Conservation (phyloP, 1,284 basidiomycete species). For the Flammula alnicola region DNA sequence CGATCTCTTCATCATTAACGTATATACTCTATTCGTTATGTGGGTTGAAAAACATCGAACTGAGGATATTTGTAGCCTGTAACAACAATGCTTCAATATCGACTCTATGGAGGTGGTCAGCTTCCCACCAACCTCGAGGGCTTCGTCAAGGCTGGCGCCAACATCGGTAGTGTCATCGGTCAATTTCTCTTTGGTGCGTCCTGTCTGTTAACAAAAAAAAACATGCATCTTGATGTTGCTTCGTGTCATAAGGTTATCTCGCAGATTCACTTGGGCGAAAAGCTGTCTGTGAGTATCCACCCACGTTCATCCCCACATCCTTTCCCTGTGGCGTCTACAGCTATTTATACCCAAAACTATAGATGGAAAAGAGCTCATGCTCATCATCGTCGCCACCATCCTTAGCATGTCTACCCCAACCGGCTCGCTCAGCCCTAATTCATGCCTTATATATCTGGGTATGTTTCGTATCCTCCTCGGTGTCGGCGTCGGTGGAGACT, state of each 20-base stretch:
- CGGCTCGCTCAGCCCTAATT: conserved; percentile 45
- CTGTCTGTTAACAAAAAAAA: neutral
- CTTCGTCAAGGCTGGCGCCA: conserved; percentile 69
- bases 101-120: conserved; percentile 58
- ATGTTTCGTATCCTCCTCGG: conserved; percentile 76
- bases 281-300: conserved; percentile 57
- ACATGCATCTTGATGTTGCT: neutral
- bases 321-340: neutral
- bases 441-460: conserved; percentile 61
- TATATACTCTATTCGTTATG: conserved; percentile 30
- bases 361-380: conserved; percentile 81
- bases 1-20: conserved; percentile 81
- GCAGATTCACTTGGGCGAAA: conserved; percentile 74
- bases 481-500: conserved; percentile 82
- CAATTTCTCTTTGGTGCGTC: conserved; percentile 67
- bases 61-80: conserved; percentile 54
- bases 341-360: too few species aligned
- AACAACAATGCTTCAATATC: conserved; percentile 76
- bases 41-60: neutral
- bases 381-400: conserved; percentile 76
- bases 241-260: conserved; percentile 41
- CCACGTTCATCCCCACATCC: conserved; percentile 20
- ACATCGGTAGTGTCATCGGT: conserved; percentile 77
- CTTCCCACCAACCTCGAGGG: conserved; percentile 66
- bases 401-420: conserved; percentile 52